A percentile compares a stretch with the other conserved stretches of the same genome.
Conservation (phyloP, 2,329 filamentous ascomycete species). For the Hymenoscyphus infarciens region DNA sequence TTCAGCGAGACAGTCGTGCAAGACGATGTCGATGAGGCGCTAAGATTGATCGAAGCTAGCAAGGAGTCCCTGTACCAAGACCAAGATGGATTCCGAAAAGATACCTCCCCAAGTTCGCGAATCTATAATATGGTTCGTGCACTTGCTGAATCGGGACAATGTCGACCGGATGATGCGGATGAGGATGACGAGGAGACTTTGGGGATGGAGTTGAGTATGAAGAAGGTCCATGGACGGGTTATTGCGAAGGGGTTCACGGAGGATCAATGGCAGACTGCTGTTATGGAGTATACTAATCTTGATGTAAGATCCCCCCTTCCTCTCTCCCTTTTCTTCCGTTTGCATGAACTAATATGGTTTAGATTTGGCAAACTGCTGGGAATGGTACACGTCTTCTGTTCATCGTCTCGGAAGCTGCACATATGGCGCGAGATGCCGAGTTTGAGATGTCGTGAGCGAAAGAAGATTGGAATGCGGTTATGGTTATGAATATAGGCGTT, state of each 20-base stretch:
- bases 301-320: slow-evolving; percentile 74
- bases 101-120: slow-evolving; percentile 77
- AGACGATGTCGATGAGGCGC: slow-evolving; percentile 92
- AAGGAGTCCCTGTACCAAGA: slow-evolving; percentile 86
- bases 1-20: slow-evolving; percentile 82
- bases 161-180: slow-evolving; percentile 40
- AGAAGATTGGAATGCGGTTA: slow-evolving; percentile 4
- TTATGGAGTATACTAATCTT: slow-evolving; percentile 84
- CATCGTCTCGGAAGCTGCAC: slow-evolving; percentile 55
- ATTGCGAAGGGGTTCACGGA: slow-evolving; percentile 95
- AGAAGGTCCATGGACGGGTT: slow-evolving; percentile 85
- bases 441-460: slow-evolving; percentile 25
- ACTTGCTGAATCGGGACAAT: slow-evolving; percentile 78
- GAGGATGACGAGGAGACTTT: slow-evolving; percentile 66
- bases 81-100: slow-evolving; percentile 54
- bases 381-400: slow-evolving; percentile 70
- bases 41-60: slow-evolving; percentile 86
- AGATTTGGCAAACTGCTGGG: slow-evolving; percentile 76
- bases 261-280: slow-evolving; percentile 80
- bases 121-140: slow-evolving; percentile 94
- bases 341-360: too few relatives aligned
- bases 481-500: slow-evolving; percentile 11
- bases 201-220: slow-evolving; percentile 75
- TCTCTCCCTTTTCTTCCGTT: too few relatives aligned
- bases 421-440: slow-evolving; percentile 32